Evolutionary conservation across 495 filamentous ascomycete species (phyloP).

Genomic region (Daldinia concentrica): DNA sequence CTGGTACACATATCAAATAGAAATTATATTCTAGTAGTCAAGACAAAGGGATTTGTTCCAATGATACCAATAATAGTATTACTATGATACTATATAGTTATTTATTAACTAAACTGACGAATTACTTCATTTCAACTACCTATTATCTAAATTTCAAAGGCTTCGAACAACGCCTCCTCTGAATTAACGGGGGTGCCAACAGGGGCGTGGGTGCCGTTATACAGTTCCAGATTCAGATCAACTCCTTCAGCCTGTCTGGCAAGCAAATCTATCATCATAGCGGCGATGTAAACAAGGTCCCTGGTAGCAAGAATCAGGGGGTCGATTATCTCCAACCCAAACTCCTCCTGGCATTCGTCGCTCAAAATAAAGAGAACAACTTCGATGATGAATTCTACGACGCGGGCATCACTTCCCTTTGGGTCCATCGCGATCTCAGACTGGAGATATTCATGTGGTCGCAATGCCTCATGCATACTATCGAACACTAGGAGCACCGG

Average conservation of each 20-base stretch:
- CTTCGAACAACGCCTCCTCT: neutral
- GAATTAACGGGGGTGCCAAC: no score
- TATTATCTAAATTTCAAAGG: neutral
- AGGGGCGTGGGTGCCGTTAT: no score
- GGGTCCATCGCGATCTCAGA: neutral
- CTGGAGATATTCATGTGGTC: neutral
- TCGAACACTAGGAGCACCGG: neutral
- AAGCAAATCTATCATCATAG: neutral
- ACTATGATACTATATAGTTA: neutral
- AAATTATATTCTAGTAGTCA: neutral
- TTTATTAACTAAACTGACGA: neutral
- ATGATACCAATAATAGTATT: no score
- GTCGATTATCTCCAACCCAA: neutral
- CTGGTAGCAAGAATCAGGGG: neutral
- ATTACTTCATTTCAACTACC: neutral
- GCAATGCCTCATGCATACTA: neutral
- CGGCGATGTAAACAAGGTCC: neutral
- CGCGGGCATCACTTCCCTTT: neutral
- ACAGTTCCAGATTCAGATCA: neutral
- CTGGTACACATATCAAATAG: neutral
- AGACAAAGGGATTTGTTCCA: no score
- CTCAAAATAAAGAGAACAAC: slow-evolving; percentile 3
- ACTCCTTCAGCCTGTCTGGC: neutral
- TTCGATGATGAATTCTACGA: neutral
- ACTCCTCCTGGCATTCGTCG: neutral